These are phyloP conservation scores for Lactifluus piperatus DNA, from an alignment of 768 basidiomycete genomes.

Conservation along the genomic window DNA sequence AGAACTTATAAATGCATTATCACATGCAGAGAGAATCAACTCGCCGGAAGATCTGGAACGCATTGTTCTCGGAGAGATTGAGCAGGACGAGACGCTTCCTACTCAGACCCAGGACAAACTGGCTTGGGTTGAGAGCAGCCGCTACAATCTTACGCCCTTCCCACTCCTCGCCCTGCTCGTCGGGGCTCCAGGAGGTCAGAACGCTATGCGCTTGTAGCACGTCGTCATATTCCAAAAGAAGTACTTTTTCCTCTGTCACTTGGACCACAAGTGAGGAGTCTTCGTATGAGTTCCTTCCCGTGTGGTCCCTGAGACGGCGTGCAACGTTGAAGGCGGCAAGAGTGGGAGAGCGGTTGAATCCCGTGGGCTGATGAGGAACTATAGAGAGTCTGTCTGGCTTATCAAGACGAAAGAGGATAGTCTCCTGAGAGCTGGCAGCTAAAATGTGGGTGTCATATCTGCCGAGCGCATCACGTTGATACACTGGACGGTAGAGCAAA, in stretches of 20 bases:
- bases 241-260: slow-evolving; percentile 51
- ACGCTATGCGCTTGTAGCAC: slow-evolving; percentile 34
- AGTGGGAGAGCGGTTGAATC: slow-evolving; percentile 48
- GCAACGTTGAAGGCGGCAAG: slow-evolving; percentile 55
- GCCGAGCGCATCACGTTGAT: not conserved
- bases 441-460: slow-evolving; percentile 51
- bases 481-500: not conserved
- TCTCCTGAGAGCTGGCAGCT: slow-evolving; percentile 49
- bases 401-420: slow-evolving; percentile 46
- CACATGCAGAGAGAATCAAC: not conserved
- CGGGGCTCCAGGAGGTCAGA: slow-evolving; percentile 34
- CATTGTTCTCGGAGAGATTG: slow-evolving; percentile 34
- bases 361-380: slow-evolving; percentile 30
- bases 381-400: slow-evolving; percentile 35
- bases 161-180: slow-evolving; percentile 22
- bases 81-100: slow-evolving; percentile 47
- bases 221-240: slow-evolving; percentile 48
- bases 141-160: slow-evolving; percentile 45
- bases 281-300: slow-evolving; percentile 26
- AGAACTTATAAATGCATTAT: not conserved
- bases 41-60: slow-evolving; percentile 30
- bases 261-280: slow-evolving; percentile 59
- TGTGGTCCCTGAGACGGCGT: slow-evolving; percentile 23
- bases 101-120: slow-evolving; percentile 52
- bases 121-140: slow-evolving; percentile 61